These are phyloP conservation scores for Pyrenophora seminiperda DNA, from an alignment of 2,329 filamentous ascomycete species.

Conservation along the genomic window DNA sequence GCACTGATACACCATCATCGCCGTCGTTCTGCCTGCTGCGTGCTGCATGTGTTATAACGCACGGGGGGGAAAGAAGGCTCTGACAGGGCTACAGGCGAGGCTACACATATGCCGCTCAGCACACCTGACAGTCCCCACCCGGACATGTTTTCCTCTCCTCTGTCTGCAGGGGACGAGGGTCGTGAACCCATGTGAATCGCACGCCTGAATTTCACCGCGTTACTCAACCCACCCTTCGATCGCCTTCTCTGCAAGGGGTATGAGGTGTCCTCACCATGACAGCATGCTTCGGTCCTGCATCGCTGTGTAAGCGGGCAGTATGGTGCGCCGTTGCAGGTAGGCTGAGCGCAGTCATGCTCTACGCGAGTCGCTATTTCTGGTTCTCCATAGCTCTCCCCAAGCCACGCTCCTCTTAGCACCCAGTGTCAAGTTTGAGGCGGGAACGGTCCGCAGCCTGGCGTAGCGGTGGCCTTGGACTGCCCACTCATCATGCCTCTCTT, in stretches of 20 bases:
- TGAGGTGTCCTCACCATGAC: conserved; percentile 21
- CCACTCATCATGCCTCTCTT: conserved; percentile 25
- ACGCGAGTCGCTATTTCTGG: conserved; percentile 40
- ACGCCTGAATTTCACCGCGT: conserved; percentile 3
- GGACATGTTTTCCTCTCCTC: conserved; percentile 17
- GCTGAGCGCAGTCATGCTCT: conserved; percentile 36
- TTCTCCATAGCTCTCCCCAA: conserved; percentile 26
- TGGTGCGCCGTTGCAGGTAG: conserved; percentile 35
- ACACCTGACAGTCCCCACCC: conserved; percentile 23
- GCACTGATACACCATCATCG: conserved; percentile 11
- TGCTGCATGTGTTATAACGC: conserved; percentile 5
- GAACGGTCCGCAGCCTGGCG: conserved; percentile 48
- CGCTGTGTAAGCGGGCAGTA: conserved; percentile 33
- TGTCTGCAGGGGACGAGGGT: conserved; percentile 26
- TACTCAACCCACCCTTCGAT: conserved; percentile 10
- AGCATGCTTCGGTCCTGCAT: conserved; percentile 29
- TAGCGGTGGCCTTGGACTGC: conserved; percentile 24
- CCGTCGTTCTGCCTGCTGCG: conserved; percentile 15
- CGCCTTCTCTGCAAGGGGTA: conserved; percentile 8
- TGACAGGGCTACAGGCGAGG: conserved; percentile 19
- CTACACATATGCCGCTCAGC: conserved; percentile 28
- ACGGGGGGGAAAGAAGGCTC: conserved; percentile 5
- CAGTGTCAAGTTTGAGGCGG: conserved; percentile 39
- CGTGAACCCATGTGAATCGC: conserved; percentile 7
- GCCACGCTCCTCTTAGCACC: conserved; percentile 42